These are phyloP conservation scores for Apiospora arundinis DNA, from an alignment of 2,329 filamentous ascomycete species.

Conservation along the genomic window DNA sequence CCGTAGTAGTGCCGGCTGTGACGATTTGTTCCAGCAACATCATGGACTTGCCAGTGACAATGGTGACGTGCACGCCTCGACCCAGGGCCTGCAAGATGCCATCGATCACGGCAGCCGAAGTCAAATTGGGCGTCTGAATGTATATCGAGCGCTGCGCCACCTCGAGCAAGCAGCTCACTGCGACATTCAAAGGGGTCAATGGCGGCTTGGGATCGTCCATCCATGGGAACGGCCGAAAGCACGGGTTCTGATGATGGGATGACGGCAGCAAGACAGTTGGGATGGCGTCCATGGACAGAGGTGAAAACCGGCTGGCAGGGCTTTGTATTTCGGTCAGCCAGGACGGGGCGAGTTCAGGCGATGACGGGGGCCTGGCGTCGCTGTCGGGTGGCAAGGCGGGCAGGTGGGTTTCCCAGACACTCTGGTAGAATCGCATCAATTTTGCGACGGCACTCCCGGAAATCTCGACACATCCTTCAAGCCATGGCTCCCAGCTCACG, in stretches of 20 bases:
- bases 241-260: conserved; percentile 72
- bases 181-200: conserved; percentile 70
- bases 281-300: conserved; percentile 35
- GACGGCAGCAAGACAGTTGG: conserved; percentile 75
- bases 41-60: conserved; percentile 72
- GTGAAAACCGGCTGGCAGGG: conserved; percentile 30
- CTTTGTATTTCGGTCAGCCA: conserved; percentile 32
- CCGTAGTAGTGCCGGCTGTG: conserved; percentile 77
- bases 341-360: conserved; percentile 20
- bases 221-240: conserved; percentile 66
- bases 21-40: conserved; percentile 84
- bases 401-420: conserved; percentile 67
- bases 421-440: conserved; percentile 70
- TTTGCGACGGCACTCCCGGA: conserved; percentile 64
- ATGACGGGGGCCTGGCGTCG: not conserved
- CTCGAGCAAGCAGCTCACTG: conserved; percentile 65
- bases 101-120: conserved; percentile 67
- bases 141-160: conserved; percentile 66
- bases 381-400: conserved; percentile 19
- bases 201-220: conserved; percentile 57
- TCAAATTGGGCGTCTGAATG: conserved; percentile 81
- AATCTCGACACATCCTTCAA: conserved; percentile 77
- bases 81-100: conserved; percentile 66
- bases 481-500: conserved; percentile 87
- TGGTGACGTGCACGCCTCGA: conserved; percentile 70